phyloP scores from a whole-genome alignment of 805 yeast species.

The Metschnikowia similis region DNA sequence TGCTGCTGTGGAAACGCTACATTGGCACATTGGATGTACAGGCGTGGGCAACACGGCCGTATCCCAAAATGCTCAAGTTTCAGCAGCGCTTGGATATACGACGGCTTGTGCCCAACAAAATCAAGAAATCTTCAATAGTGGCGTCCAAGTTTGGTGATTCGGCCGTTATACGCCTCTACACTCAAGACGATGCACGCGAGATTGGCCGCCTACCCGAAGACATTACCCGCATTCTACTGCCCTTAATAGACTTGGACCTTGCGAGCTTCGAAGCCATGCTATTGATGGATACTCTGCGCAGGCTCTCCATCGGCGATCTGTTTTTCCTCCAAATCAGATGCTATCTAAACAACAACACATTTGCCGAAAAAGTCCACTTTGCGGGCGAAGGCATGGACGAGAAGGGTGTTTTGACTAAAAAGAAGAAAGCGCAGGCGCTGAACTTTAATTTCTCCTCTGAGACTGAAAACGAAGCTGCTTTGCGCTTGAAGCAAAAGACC shows the following conservation, averaged over 20 bases:
- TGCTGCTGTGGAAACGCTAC: slow-evolving; percentile 35
- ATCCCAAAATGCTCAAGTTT: slow-evolving; percentile 42
- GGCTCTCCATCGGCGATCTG: slow-evolving; percentile 71
- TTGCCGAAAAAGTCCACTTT: slow-evolving; percentile 18
- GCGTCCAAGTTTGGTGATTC: slow-evolving; percentile 22
- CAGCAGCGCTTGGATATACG: slow-evolving; percentile 41
- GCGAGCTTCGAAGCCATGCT: slow-evolving; percentile 55
- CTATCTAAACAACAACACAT: slow-evolving; percentile 43
- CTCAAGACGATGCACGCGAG: slow-evolving; percentile 41
- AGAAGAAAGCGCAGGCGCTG: slow-evolving; percentile 14
- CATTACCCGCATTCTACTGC: slow-evolving; percentile 59
- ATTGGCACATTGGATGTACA: slow-evolving; percentile 58
- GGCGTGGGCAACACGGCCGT: slow-evolving; percentile 73
- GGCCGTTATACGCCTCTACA: slow-evolving; percentile 33
- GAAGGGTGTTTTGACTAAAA: background rate
- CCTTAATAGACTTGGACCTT: slow-evolving; percentile 54
- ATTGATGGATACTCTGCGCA: slow-evolving; percentile 48
- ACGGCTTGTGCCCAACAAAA: slow-evolving; percentile 27
- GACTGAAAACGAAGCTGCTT: slow-evolving; percentile 47
- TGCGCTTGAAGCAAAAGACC: slow-evolving; percentile 53
- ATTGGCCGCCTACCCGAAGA: slow-evolving; percentile 75
- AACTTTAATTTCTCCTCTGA: slow-evolving; percentile 37
- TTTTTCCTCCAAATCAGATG: slow-evolving; percentile 69
- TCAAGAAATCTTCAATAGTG: slow-evolving; percentile 14
- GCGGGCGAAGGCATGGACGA: slow-evolving; percentile 1